Evolutionary conservation across 2,329 filamentous ascomycete species (phyloP).

Genomic region (Beauveria bassiana): DNA sequence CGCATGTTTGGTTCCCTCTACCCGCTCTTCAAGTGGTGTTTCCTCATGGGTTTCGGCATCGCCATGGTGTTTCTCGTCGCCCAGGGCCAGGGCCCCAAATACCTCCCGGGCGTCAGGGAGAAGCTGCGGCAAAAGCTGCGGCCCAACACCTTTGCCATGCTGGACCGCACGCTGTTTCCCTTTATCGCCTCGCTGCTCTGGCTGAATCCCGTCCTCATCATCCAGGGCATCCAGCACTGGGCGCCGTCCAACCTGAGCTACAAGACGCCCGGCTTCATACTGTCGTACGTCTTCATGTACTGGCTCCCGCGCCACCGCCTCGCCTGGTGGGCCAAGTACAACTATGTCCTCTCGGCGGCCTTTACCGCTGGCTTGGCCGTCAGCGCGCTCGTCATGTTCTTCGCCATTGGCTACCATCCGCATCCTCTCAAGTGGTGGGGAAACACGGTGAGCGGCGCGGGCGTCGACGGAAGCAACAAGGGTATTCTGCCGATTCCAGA

Average conservation of each 20-base stretch:
- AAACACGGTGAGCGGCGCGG: constrained; percentile 22
- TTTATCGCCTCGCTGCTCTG: constrained; percentile 31
- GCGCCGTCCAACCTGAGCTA: constrained; percentile 34
- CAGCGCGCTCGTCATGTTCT: constrained; percentile 35
- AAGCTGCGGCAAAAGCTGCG: constrained; percentile 22
- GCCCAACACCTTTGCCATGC: constrained; percentile 23
- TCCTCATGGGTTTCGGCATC: constrained; percentile 31
- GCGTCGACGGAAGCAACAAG: constrained; percentile 17
- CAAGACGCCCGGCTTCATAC: constrained; percentile 34
- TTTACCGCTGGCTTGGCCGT: constrained; percentile 35
- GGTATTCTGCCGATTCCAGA: constrained; percentile 18
- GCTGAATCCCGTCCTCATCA: constrained; percentile 33
- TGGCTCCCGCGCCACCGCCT: constrained; percentile 28
- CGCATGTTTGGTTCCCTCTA: constrained; percentile 36
- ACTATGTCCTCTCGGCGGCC: constrained; percentile 36
- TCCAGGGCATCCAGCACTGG: constrained; percentile 36
- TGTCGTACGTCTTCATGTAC: constrained; percentile 36
- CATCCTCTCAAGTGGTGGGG: constrained; percentile 36
- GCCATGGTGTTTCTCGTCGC: constrained; percentile 28
- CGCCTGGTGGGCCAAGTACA: constrained; percentile 40
- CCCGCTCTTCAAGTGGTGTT: constrained; percentile 36
- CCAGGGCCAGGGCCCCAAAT: constrained; percentile 26
- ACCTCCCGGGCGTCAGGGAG: constrained; percentile 27
- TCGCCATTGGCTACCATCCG: constrained; percentile 31
- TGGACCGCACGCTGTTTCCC: constrained; percentile 31